Conservation (phyloP, 202 grass and related monocot genomes). For the Saccharum hybrid region DNA sequence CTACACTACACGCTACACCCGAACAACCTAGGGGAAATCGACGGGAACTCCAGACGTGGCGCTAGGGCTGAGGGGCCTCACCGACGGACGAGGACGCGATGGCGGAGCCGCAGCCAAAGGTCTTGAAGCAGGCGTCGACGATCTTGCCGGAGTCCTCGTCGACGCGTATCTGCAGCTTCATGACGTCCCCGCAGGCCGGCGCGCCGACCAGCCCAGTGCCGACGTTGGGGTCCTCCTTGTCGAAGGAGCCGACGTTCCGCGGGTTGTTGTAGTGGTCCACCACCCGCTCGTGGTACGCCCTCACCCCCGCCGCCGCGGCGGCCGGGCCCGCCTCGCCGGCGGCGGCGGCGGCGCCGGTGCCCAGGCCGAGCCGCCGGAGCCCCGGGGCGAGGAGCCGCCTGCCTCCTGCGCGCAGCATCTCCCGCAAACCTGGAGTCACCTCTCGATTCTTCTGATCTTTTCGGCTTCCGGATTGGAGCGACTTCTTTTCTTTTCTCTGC, state of each 20-base stretch:
- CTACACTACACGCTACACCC: not conserved
- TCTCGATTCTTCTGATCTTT: constrained; percentile 38
- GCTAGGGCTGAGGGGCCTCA: constrained; percentile 27
- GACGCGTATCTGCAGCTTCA: constrained; percentile 99
- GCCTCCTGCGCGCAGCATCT: constrained; percentile 68
- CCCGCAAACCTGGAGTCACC: constrained; percentile 32
- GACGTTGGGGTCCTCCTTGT: constrained; percentile 89
- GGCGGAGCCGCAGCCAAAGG: constrained; percentile 94
- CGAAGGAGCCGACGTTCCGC: constrained; percentile 88
- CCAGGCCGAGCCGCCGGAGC: constrained; percentile 44
- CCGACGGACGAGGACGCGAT: constrained; percentile 96
- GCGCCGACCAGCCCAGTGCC: constrained; percentile 95
- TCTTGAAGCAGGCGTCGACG: constrained; percentile 98
- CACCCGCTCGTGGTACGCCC: constrained; percentile 92
- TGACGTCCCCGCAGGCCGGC: constrained; percentile 95
- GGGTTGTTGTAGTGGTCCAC: constrained; percentile 99
- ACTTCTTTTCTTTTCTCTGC: not conserved
- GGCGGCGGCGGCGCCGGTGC: not conserved
- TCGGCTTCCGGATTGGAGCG: constrained; percentile 16
- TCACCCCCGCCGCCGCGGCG: constrained; percentile 17
- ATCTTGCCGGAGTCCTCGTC: constrained; percentile 87
- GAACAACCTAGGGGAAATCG: not conserved
- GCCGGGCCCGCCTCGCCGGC: constrained; percentile 18
- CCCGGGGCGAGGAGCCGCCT: constrained; percentile 49
- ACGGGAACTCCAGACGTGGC: not conserved